These are phyloP conservation scores for Yamadazyma jaroonii DNA, from an alignment of 1,139 yeast species.

Conservation along the genomic window DNA sequence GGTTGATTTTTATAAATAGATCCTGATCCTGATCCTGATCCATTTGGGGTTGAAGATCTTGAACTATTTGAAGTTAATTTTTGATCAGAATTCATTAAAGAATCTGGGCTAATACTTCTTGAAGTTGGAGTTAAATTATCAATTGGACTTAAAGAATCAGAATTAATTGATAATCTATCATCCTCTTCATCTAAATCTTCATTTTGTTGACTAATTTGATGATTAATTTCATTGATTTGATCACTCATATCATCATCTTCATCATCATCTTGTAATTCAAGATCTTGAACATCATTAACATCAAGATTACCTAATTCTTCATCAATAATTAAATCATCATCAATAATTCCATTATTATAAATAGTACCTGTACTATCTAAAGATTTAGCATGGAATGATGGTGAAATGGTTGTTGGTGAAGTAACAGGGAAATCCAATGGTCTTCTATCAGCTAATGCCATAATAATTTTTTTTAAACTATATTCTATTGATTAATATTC, in stretches of 20 bases:
- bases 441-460: conserved; percentile 62
- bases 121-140: conserved; percentile 38
- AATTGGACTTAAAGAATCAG: conserved; percentile 22
- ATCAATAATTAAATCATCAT: conserved; percentile 1
- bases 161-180: conserved; percentile 14
- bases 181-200: conserved; percentile 7
- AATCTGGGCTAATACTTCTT: conserved; percentile 46
- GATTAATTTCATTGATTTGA: background rate
- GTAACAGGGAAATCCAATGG: conserved; percentile 46
- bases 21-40: conserved; percentile 8
- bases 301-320: conserved; percentile 4
- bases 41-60: conserved; percentile 30
- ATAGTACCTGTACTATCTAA: conserved; percentile 19
- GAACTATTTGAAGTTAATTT: conserved; percentile 20
- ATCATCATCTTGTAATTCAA: conserved; percentile 9
- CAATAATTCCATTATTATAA: background rate
- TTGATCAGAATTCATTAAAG: conserved; percentile 31
- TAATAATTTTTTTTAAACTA: conserved; percentile 12
- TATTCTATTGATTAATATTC: background rate
- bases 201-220: conserved; percentile 7
- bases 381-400: conserved; percentile 45
- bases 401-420: conserved; percentile 38
- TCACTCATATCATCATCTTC: conserved; percentile 2
- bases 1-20: conserved; percentile 3
- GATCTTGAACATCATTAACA: conserved; percentile 7